A percentile compares a stretch with the other conserved stretches of the same genome.
Evolutionary conservation across 78 protist species (phyloP).

Genomic region (Dictyostelium citrinum): DNA sequence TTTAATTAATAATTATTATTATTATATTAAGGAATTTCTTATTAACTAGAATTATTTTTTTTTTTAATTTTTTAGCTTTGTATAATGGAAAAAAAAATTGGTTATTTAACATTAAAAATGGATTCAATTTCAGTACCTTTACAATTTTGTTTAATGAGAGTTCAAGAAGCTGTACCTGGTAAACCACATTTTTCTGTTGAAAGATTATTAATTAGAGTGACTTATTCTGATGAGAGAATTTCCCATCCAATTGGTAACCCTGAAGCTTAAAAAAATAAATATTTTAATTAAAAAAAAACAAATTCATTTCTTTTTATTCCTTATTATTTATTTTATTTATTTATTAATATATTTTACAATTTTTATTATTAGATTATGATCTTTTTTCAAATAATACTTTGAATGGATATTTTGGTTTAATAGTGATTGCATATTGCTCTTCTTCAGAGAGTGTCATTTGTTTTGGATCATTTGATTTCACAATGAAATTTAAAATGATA

Average conservation of each 20-base stretch:
- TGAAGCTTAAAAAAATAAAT: neutral
- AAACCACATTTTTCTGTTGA: conserved; percentile 1
- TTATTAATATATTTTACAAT: neutral
- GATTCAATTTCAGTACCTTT: neutral
- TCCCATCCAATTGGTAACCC: neutral
- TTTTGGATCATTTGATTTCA: neutral
- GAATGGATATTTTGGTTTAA: neutral
- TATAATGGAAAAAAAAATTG: neutral
- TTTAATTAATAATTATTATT: no score
- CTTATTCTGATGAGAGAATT: neutral
- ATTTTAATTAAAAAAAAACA: no score
- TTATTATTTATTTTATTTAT: neutral
- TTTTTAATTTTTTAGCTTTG: neutral
- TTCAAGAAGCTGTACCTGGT: conserved; percentile 10
- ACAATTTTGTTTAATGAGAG: conserved; percentile 17
- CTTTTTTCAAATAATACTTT: neutral
- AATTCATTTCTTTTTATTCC: no score
- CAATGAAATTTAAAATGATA: neutral
- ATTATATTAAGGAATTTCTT: no score
- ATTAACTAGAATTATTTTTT: no score
- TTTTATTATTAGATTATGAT: neutral
- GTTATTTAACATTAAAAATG: neutral
- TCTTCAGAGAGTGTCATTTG: neutral
- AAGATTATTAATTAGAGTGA: neutral
- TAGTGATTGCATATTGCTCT: neutral